Base-by-base conservation (phyloP, 169 alveolate species). In the Cryptosporidium sp. region DNA sequence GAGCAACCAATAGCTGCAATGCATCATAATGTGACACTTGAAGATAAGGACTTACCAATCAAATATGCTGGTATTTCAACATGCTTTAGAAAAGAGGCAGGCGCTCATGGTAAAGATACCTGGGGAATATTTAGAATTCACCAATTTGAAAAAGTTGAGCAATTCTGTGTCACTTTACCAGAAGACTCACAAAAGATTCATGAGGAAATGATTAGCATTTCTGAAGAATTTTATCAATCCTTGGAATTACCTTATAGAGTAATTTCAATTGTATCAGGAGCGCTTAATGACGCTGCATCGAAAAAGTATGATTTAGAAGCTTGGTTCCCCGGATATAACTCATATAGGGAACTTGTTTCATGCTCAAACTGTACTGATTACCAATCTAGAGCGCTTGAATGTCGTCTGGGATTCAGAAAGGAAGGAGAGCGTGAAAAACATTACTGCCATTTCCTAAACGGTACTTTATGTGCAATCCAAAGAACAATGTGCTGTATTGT, bases 11-110 rank as follows among this genome's bases (percentile, higher is more conserved):
- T 99, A 42, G 96, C 99, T 58, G 99, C 99, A 33, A 93, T 97
- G 91, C 99, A 98, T 92, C 87, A 96, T 84, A 94, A 95, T 73
- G 97, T 95, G 70, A 84, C 95, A 33, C 73, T 95, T 51, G 96
- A 94, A 45, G 94, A 92, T 26, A 94, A 94, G 69, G 92, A 91
- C 71, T 85, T 96, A 18, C 99, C 99, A 26, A 69, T 96, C n/a
- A 94, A 96, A 91, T 98, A 96, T 89, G 99, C 99, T 0, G 99
- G 99, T 7, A 67, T 94, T 52, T 97, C 99, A 58, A 94, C 99
- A 5, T 98, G 99, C 80, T 99, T 99, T 95, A 96, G 99, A 85
- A 97, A 97, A 93, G 99, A 99, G 94, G 99, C 99, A n/a, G 99
- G 99, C 18, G 99, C 99, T 45, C 99, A 97, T 87, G 99, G 99